These are phyloP conservation scores for Aspergillus avenaceus DNA, from an alignment of 495 filamentous ascomycete genomes.

Conservation along the genomic window DNA sequence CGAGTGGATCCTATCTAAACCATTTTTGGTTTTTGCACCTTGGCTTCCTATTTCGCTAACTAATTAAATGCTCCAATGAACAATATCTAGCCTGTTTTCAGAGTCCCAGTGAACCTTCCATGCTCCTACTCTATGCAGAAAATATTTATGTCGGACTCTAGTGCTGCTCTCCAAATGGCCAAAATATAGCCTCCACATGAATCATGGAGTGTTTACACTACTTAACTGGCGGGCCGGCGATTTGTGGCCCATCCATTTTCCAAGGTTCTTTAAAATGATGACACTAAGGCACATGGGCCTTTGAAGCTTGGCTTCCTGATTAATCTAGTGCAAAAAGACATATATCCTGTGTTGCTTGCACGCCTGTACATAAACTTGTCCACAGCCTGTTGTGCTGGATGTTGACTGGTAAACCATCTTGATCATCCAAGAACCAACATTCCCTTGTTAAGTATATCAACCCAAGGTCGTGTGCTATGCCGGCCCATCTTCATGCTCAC, in stretches of 20 bases:
- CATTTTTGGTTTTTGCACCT: not conserved
- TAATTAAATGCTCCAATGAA: too few relatives aligned
- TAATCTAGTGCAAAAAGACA: constrained; percentile 8
- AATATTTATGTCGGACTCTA: too few relatives aligned
- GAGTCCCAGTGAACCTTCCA: not conserved
- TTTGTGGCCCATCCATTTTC: too few relatives aligned
- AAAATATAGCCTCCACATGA: too few relatives aligned
- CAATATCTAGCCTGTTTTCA: not conserved
- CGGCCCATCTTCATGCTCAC: constrained; percentile 26
- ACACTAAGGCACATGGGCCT: not conserved
- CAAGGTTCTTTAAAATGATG: too few relatives aligned
- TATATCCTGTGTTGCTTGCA: not conserved
- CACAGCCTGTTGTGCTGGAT: not conserved
- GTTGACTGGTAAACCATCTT: not conserved
- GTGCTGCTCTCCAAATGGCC: too few relatives aligned
- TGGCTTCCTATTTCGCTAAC: not conserved
- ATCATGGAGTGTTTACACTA: too few relatives aligned
- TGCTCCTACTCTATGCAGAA: too few relatives aligned
- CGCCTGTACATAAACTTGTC: constrained; percentile 12
- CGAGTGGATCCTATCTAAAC: too few relatives aligned
- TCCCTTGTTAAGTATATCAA: not conserved
- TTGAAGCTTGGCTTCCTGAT: constrained; percentile 30
- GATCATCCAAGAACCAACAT: not conserved
- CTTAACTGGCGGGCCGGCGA: too few relatives aligned
- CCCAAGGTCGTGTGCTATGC: constrained; percentile 19